phyloP scores from a whole-genome alignment of 306 rosid species.

The Castanea sativa region DNA sequence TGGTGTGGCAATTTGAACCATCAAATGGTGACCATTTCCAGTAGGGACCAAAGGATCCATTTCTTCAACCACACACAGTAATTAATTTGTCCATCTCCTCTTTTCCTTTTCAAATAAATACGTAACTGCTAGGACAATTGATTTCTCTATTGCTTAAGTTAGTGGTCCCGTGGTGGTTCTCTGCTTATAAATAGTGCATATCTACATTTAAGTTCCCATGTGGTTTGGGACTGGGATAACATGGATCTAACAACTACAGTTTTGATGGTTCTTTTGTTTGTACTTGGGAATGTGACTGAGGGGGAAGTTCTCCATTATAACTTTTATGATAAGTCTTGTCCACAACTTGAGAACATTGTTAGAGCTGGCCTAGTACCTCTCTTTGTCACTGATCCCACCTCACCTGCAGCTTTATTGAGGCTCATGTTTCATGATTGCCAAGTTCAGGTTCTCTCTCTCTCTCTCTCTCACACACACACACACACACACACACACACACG shows the following conservation, averaged over 20 bases:
- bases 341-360: constrained; percentile 26
- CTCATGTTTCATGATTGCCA: constrained; percentile 45
- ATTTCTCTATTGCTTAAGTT: background rate
- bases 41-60: too few relatives aligned
- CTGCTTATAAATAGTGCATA: background rate
- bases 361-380: constrained; percentile 12
- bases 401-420: constrained; percentile 40
- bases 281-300: constrained; percentile 5
- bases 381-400: constrained; percentile 25
- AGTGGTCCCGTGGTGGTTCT: background rate
- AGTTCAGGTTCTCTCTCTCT: constrained; percentile 21
- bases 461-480: background rate
- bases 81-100: too few relatives aligned
- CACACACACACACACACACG: too few relatives aligned
- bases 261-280: background rate
- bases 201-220: background rate
- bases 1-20: too few relatives aligned
- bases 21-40: too few relatives aligned
- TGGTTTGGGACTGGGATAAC: background rate
- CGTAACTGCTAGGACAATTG: background rate
- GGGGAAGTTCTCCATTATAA: constrained; percentile 26
- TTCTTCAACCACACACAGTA: too few relatives aligned
- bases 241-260: constrained; percentile 10
- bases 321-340: constrained; percentile 32
- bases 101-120: background rate